Conservation (phyloP, 768 basidiomycete species). For the Tylopilus sp. region DNA sequence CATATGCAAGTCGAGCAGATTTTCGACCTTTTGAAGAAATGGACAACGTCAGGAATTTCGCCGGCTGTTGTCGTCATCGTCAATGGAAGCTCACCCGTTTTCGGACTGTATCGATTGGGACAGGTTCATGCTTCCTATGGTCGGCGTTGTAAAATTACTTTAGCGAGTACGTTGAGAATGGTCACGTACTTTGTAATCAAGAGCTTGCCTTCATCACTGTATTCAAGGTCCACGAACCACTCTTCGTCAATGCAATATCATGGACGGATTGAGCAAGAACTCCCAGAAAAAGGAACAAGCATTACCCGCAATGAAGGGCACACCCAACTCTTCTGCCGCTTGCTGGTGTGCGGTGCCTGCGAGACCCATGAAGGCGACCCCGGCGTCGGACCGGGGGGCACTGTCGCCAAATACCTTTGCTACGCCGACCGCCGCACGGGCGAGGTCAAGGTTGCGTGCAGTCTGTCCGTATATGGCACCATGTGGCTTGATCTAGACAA, state of each 20-base stretch:
- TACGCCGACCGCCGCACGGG: conserved; percentile 51
- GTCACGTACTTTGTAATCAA: conserved; percentile 52
- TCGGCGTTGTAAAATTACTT: background rate
- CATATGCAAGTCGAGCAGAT: conserved; percentile 39
- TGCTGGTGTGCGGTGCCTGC: conserved; percentile 61
- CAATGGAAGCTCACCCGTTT: background rate
- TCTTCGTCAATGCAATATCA: conserved; percentile 22
- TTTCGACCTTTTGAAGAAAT: conserved; percentile 38
- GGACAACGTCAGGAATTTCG: background rate
- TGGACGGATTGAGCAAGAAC: background rate
- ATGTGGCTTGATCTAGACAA: conserved; percentile 53
- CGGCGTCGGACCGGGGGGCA: conserved; percentile 11
- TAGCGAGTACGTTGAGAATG: no score
- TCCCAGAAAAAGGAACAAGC: background rate
- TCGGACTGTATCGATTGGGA: conserved; percentile 29
- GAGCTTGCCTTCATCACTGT: conserved; percentile 47
- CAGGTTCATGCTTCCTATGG: conserved; percentile 41
- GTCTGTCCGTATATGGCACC: conserved; percentile 62
- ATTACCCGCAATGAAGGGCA: conserved; percentile 59
- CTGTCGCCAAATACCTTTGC: conserved; percentile 45
- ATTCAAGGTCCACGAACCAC: no score
- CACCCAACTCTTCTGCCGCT: conserved; percentile 50
- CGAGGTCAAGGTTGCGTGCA: conserved; percentile 51
- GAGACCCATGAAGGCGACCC: conserved; percentile 58
- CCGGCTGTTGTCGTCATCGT: background rate